Base-by-base conservation (phyloP, 2,329 filamentous ascomycete species). In the Apiospora phragmitis region DNA sequence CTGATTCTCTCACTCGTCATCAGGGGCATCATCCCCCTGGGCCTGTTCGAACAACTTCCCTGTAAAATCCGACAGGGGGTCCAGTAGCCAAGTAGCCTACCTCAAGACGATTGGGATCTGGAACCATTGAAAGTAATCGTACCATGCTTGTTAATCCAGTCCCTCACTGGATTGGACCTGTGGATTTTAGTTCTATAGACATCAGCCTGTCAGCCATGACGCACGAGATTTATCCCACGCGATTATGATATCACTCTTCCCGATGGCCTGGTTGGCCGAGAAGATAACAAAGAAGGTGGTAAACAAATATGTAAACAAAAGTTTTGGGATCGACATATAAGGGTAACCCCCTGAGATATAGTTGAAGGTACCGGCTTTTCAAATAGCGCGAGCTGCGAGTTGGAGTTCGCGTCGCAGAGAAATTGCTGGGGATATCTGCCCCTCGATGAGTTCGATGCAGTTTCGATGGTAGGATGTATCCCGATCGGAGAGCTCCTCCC, bases 281-380 rank as follows among this genome's bases (percentile, higher is more conserved):
- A 35, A 5, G 26, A 26, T 51, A 5, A 9, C 5, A 21, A 62
- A 8, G 32, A 9, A 24, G 18, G 32, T 38, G 55, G 55, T 62
- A 62, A 62, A 62, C 55, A 62, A n/a, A 35, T 62, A n/a, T n/a
- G n/a, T n/a, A 62, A 62, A 62, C 55, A 62, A n/a, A 62, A 18
- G 32, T n/a, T n/a, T n/a, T n/a, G 32, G 55, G 55, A 62, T 62
- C 55, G 55, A 21, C 55, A 38, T 38, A 62, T 62, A 35, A 21
- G 55, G 55, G 32, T 38, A n/a, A 18, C 35, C 29, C 51, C n/a
- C 16, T 21, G 21, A 16, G 16, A 5, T 59, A 35, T 35, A 11
- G 51, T 12, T 35, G 29, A 35, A 59, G 51, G 29, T 59, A 32
- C 51, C 51, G 4, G 26, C 16, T 59, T 59, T 29, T 59, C 29